Base-by-base conservation (phyloP, 2,329 filamentous ascomycete species). In the Pyrenophora tritici-repentis region DNA sequence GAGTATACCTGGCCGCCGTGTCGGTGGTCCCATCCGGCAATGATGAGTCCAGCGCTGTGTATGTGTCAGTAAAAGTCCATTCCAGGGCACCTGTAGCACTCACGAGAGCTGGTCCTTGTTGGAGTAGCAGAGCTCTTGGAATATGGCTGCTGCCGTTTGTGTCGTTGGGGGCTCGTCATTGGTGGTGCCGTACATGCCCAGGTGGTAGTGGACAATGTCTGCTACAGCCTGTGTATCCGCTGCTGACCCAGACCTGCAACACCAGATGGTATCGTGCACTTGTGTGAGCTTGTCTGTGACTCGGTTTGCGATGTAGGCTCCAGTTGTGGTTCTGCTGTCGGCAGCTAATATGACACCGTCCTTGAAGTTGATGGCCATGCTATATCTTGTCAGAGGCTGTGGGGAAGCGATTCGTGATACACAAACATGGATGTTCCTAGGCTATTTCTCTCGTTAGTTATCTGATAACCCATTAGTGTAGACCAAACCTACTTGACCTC, bases 181-280 rank as follows among this genome's bases (percentile, higher is more conserved):
- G 66, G 85, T 85, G 78, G 96, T 90, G 58, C 89, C 88, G 76
- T 96, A 97, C 79, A 97, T 86, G 66, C 90, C 90, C 44, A 99
- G 83, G 75, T 99, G 90, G 76, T 97, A 97, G 73, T 96, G 90
- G 35, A 99, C 94, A 68, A 99, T 97, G 71, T 99, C 94, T 53
- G 94, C 94, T 41, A 99, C 91, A 42, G 94, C 94, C 78, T 99
- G 94, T 53, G 94, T 99, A 73, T 99, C 94, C 63, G 94, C 94
- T 26, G 94, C 94, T 20, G 94, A 99, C 43, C 94, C 94, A 55
- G 94, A 97, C 70, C 94, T 88, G 81, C 94, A 99, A 81, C 94
- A 99, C 94, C 94, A 99, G 78, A 99, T 97, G 53, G 93, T 97
- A 77, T 99, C 94, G 79, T 96, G 90, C 55, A 99, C 93, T 81